These are phyloP conservation scores for Serendipita sp. DNA, from an alignment of 768 basidiomycete species.

Conservation along the genomic window DNA sequence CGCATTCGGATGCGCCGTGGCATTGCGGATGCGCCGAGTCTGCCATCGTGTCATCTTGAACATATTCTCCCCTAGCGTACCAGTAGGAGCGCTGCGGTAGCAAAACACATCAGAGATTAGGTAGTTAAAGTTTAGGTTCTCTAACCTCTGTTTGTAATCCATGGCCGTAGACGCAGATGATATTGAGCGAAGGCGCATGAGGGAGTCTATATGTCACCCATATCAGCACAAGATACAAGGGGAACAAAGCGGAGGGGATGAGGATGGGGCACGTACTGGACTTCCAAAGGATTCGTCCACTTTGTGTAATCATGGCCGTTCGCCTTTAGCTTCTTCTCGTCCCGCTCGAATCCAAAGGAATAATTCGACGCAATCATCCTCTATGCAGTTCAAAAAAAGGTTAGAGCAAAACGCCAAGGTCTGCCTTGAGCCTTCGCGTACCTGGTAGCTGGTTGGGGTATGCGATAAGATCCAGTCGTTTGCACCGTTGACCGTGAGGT, in stretches of 20 bases:
- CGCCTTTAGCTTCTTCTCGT: constrained; percentile 41
- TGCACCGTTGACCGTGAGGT: constrained; percentile 68
- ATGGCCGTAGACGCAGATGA: constrained; percentile 86
- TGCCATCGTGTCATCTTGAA: constrained; percentile 39
- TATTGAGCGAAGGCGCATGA: constrained; percentile 77
- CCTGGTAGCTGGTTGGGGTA: constrained; percentile 71
- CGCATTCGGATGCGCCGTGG: constrained; percentile 31
- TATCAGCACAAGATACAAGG: background rate
- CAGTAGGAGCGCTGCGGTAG: constrained; percentile 63
- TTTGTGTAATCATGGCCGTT: constrained; percentile 66
- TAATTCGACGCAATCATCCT: constrained; percentile 77
- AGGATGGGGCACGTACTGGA: constrained; percentile 31
- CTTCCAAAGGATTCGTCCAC: constrained; percentile 87
- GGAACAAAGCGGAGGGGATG: too few species aligned
- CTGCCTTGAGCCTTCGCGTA: constrained; percentile 18
- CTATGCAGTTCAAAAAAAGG: constrained; percentile 25
- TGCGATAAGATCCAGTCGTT: constrained; percentile 67
- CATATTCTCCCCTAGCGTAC: constrained; percentile 61
- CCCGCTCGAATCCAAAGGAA: constrained; percentile 73
- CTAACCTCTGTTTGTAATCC: constrained; percentile 88
- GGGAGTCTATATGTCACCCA: constrained; percentile 45
- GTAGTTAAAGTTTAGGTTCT: constrained; percentile 8
- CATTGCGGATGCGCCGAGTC: constrained; percentile 33
- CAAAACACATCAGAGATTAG: constrained; percentile 8
- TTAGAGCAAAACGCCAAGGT: background rate